Percentiles rank a stretch among this genome's conserved stretches.
phyloP scores from a whole-genome alignment of 2,329 filamentous ascomycete genomes.

The Fusarium subglutinans region DNA sequence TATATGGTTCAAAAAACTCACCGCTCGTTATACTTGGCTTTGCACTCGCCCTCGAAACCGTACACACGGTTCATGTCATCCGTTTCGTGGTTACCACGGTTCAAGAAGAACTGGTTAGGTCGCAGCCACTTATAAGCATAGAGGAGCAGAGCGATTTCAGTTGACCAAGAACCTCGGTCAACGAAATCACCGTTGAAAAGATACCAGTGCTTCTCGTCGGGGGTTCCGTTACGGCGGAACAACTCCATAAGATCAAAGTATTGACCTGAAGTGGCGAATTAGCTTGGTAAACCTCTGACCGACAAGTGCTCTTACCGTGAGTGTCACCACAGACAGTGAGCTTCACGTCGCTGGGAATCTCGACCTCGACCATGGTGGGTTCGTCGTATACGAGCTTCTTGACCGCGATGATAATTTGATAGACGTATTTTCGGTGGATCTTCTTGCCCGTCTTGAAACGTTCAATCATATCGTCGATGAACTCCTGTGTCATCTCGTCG shows the following conservation, averaged over 20 bases:
- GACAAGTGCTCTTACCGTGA: conserved; percentile 72
- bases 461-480: conserved; percentile 96
- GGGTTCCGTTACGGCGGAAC: conserved; percentile 89
- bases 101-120: conserved; percentile 89
- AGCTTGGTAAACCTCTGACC: conserved; percentile 29
- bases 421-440: conserved; percentile 95
- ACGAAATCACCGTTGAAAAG: conserved; percentile 99
- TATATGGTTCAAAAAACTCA: conserved; percentile 36
- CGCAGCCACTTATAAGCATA: conserved; percentile 98
- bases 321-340: conserved; percentile 98
- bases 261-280: conserved; percentile 69
- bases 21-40: conserved; percentile 95
- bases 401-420: conserved; percentile 91
- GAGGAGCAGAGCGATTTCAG: conserved; percentile 91
- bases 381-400: conserved; percentile 92
- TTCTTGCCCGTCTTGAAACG: conserved; percentile 97
- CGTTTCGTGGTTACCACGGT: conserved; percentile 98
- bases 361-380: conserved; percentile 95
- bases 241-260: conserved; percentile 98
- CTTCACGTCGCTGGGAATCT: conserved; percentile 78
- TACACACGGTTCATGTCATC: conserved; percentile 99
- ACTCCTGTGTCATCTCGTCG: conserved; percentile 91
- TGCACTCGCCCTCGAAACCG: conserved; percentile 98
- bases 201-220: conserved; percentile 88
- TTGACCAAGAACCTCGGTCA: conserved; percentile 96